Evolutionary conservation across 1,284 basidiomycete genomes (phyloP).

Genomic region (Mycena citricolor): DNA sequence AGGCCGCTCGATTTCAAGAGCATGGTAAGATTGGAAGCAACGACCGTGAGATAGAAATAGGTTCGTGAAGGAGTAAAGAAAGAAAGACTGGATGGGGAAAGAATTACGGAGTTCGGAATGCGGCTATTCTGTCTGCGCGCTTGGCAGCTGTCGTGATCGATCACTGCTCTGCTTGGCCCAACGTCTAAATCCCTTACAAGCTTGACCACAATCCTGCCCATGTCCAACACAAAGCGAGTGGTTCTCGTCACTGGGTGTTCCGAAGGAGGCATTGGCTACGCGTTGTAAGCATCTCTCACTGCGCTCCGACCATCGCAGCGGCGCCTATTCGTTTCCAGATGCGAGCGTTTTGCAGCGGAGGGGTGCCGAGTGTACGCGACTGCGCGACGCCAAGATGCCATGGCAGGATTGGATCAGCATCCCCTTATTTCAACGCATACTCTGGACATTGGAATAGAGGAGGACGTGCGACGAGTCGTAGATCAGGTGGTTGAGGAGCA

Average conservation of each 20-base stretch:
- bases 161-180: too few relatives aligned
- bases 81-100: too few relatives aligned
- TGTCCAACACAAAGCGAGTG: constrained; percentile 29
- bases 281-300: constrained; percentile 44
- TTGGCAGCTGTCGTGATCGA: background rate
- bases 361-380: constrained; percentile 69
- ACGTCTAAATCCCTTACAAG: too few relatives aligned
- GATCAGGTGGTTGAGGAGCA: constrained; percentile 44
- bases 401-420: constrained; percentile 43
- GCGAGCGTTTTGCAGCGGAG: constrained; percentile 53
- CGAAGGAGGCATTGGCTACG: constrained; percentile 67
- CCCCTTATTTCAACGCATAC: constrained; percentile 42
- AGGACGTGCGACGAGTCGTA: constrained; percentile 44
- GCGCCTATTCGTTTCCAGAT: too few relatives aligned
- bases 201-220: background rate
- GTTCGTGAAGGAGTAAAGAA: constrained; percentile 1
- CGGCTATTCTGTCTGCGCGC: background rate
- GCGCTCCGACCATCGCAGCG: too few relatives aligned
- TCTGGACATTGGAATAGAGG: constrained; percentile 57
- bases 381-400: constrained; percentile 53
- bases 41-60: background rate
- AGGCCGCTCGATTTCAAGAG: constrained; percentile 8
- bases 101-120: too few relatives aligned
- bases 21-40: background rate
- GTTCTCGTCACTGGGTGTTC: constrained; percentile 72